Base-by-base conservation (phyloP, 495 filamentous ascomycete species). In the Poronia punctata region DNA sequence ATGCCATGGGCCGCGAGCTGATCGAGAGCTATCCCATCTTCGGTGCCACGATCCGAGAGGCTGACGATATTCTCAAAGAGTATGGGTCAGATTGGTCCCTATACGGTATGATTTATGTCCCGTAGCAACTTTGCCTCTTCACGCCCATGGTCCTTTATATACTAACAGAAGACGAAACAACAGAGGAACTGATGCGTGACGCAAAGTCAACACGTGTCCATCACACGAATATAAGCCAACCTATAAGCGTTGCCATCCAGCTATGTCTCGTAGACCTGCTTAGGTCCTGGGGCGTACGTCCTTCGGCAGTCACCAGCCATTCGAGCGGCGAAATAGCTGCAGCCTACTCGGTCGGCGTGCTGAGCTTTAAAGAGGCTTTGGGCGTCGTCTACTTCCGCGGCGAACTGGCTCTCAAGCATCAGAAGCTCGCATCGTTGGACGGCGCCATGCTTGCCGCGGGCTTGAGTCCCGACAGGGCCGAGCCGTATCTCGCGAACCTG, bases 301-400 rank as follows among this genome's bases (percentile, higher is more conserved):
- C 71, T 0, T 25, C 40, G 14, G 60, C 60, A 18, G 71, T 75
- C 0, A 60, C 74, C 1, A 74, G 76, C 4, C 75, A 80, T 46
- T 80, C 75, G 2, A 72, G 66, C 39, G 76, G 76, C 2, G 76
- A 80, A 46, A 77, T 79, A 47, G 59, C 49, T 1, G 59, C 59
- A 0, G 59, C 59, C 14, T 45, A 57, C 42, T 40, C 59, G 16
- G 45, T 41, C 5, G 66, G 67, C 3, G 50, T 46, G n/a, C 17
- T 72, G 2, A 45, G 50, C 4, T 56, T 60, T 9, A 34, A 56
- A 11, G 56, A 62, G 0, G 66, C 64, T 10, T 64, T 70, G 61
- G 45, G 54, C 12, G 45, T 74, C 0, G 59, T 72, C 5, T 52
- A 61, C 60, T 38, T 63, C 52, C 54, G 56, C 24, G 46, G 63